Conservation (phyloP, 2,329 filamentous ascomycete species). For the Fusarium sp. region DNA sequence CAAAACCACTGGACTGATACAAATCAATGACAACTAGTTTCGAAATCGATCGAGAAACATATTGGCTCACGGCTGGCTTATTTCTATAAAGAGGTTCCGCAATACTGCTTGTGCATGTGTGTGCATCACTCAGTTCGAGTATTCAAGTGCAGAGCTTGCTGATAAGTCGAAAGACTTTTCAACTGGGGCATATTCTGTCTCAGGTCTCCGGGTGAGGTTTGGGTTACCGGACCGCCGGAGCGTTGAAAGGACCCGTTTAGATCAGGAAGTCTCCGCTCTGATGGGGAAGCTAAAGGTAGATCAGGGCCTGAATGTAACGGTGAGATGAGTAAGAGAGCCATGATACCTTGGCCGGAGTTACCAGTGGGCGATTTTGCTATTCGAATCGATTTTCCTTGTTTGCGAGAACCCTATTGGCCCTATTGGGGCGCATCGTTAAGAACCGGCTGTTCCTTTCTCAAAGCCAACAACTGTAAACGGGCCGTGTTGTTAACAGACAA, state of each 20-base stretch:
- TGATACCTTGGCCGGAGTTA: neutral
- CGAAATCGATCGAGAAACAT: constrained; percentile 8
- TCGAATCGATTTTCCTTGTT: neutral
- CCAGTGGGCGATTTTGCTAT: neutral
- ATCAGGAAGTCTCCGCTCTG: constrained; percentile 2
- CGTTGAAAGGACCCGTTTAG: constrained; percentile 5
- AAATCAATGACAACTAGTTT: constrained; percentile 6
- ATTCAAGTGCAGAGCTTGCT: constrained; percentile 32
- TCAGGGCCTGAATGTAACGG: constrained; percentile 20
- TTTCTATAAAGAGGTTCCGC: constrained; percentile 32
- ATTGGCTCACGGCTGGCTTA: neutral
- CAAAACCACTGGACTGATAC: constrained; percentile 1
- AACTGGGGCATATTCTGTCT: constrained; percentile 3
- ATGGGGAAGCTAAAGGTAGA: constrained; percentile 10
- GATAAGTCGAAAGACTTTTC: constrained; percentile 35
- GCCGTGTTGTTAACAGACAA: neutral
- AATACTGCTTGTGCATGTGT: constrained; percentile 25
- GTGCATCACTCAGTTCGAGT: constrained; percentile 17
- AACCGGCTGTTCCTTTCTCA: neutral
- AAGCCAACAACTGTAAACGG: neutral
- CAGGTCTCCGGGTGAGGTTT: neutral
- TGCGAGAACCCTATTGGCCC: neutral
- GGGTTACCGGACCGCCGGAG: constrained; percentile 29
- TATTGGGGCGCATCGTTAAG: neutral
- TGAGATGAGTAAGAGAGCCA: constrained; percentile 1